Percentiles rank a stretch among this genome's conserved stretches.
phyloP scores from a whole-genome alignment of 768 basidiomycete species.

The Udeniomyces megalosporus region DNA sequence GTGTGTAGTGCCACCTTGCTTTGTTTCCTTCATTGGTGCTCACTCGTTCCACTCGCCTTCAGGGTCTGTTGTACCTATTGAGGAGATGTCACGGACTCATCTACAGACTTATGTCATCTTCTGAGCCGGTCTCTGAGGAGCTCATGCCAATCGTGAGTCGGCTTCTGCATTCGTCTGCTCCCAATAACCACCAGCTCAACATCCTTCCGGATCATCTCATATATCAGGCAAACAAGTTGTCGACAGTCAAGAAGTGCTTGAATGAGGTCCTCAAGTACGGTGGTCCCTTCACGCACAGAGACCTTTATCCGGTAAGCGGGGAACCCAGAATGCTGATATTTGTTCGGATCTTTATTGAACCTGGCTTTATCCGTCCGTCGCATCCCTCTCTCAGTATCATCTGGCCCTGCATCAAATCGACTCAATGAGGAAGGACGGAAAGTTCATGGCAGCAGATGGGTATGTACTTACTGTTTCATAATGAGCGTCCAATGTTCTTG shows the following conservation, averaged over 20 bases:
- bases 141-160: conserved; percentile 76
- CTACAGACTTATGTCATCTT: conserved; percentile 79
- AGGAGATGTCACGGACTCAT: conserved; percentile 74
- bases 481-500: not conserved
- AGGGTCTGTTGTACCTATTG: conserved; percentile 15
- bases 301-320: conserved; percentile 74
- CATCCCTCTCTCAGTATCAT: conserved; percentile 23
- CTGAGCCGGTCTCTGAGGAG: conserved; percentile 94
- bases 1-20: conserved; percentile 38
- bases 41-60: not conserved
- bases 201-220: not conserved
- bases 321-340: too few relatives aligned
- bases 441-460: conserved; percentile 77
- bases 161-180: not conserved
- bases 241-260: conserved; percentile 89
- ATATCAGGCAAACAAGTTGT: conserved; percentile 76
- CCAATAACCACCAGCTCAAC: too few relatives aligned
- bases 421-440: conserved; percentile 78
- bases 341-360: too few relatives aligned
- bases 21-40: not conserved
- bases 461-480: conserved; percentile 16
- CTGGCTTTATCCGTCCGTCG: too few relatives aligned
- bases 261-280: conserved; percentile 93
- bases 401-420: conserved; percentile 65
- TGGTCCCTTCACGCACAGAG: conserved; percentile 76